A percentile compares a stretch with the other conserved stretches of the same genome.
These are phyloP conservation scores for Neofusicoccum ribis DNA, from an alignment of 2,329 filamentous ascomycete species.

Conservation along the genomic window DNA sequence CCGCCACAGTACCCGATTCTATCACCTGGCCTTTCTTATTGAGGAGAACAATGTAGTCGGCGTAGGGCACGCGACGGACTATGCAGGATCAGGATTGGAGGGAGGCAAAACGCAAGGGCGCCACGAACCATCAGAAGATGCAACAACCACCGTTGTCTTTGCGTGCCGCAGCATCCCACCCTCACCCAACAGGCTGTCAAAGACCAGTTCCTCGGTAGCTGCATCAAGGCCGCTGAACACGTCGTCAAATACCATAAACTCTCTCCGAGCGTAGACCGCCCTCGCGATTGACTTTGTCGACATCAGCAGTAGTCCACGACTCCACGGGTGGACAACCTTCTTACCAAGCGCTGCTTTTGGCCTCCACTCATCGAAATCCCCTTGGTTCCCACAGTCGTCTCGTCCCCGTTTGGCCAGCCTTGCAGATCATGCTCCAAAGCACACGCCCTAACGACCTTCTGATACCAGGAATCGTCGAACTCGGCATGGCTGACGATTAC, in stretches of 20 bases:
- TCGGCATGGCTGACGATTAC: slow-evolving; percentile 37
- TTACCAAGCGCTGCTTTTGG: slow-evolving; percentile 50
- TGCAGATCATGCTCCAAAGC: slow-evolving; percentile 37
- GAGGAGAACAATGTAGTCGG: slow-evolving; percentile 47
- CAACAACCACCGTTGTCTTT: slow-evolving; percentile 35
- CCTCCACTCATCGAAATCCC: slow-evolving; percentile 55
- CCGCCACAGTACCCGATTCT: slow-evolving; percentile 44
- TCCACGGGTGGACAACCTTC: slow-evolving; percentile 21
- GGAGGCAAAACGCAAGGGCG: not conserved
- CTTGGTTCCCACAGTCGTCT: slow-evolving; percentile 53
- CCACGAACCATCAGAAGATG: slow-evolving; percentile 33
- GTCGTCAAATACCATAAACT: slow-evolving; percentile 53
- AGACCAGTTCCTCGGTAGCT: slow-evolving; percentile 51
- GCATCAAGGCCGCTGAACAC: slow-evolving; percentile 53
- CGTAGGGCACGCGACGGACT: slow-evolving; percentile 39
- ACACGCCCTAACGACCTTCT: slow-evolving; percentile 35
- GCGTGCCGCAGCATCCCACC: slow-evolving; percentile 47
- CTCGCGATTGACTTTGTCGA: slow-evolving; percentile 46
- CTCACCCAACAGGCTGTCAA: slow-evolving; percentile 47
- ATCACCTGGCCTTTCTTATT: slow-evolving; percentile 34
- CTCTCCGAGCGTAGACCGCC: slow-evolving; percentile 51
- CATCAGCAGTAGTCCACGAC: not conserved
- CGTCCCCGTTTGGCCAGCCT: slow-evolving; percentile 35
- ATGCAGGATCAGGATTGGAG: slow-evolving; percentile 7
- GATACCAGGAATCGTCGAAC: slow-evolving; percentile 40